Evolutionary conservation across 2,329 filamentous ascomycete genomes (phyloP), one percentile per base, ranked within the genome.

Genomic region (Aspergillus novoparasiticus): DNA sequence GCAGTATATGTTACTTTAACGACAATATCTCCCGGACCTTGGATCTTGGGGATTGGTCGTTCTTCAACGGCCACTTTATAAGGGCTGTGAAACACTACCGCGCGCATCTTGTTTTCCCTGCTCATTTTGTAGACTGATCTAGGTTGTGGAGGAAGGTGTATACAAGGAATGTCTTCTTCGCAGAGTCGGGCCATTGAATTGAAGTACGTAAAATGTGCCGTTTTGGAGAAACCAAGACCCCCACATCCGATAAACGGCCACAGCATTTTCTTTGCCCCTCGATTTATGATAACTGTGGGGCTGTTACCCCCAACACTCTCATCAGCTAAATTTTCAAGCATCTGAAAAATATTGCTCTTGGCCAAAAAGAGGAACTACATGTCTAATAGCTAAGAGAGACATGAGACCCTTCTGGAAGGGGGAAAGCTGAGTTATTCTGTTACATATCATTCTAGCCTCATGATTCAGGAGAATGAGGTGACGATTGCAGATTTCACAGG

Each of bases 1-100:
- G 92, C 94, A 30, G 93, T 91, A 70, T 91, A 91, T 64, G 87
- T 85, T 23, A 96, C 92, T 76, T 92, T 94, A 73, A 97, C 87
- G 68, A 97, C 89, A 62, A 94, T 86, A 75, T 97, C 94, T 61
- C 84, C 86, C 6, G 87, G 84, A 63, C 91, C 84, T 70, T 89
- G 83, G 66, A 97, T 84, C 68, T 87, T 85, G 1, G 94, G 94
- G 14, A 94, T 84, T 0, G 93, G 93, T 23, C 92, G 86, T 64
- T 95, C 87, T 79, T 96, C 90, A 60, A 97, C 79, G 0, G 86
- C 89, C 60, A 96, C 85, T 73, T 91, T 88, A 72, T 86, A 84
- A 4, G 91, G 90, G 2, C 90, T 92, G 66, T 94, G 89, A 80
- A 97, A 96, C 60, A 97, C 86, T 34, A 97, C 92, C 34, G 93